Percentiles rank a stretch among this genome's conserved stretches.
phyloP scores from a whole-genome alignment of 148 eudicot genomes.

The Vaccinium vitisidaea region DNA sequence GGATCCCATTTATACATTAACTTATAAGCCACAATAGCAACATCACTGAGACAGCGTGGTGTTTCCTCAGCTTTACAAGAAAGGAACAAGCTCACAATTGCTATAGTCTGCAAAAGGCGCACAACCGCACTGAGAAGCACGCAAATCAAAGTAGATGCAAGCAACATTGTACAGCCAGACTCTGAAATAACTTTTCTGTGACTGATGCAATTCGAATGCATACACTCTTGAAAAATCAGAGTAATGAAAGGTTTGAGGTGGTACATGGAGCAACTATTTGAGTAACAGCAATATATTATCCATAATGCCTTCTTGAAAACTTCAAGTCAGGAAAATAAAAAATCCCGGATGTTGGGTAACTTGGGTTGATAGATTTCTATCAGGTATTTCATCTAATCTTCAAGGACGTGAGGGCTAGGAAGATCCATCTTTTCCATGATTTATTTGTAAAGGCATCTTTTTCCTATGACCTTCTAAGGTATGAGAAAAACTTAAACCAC shows the following conservation, averaged over 20 bases:
- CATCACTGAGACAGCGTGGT: slow-evolving; percentile 50
- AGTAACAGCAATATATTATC: not conserved
- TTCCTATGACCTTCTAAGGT: not conserved
- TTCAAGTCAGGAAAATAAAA: not conserved
- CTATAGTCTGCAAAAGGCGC: slow-evolving; percentile 50
- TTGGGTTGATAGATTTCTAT: not conserved
- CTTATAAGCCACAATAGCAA: slow-evolving; percentile 64
- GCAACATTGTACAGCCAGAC: not conserved
- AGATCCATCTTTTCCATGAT: not conserved
- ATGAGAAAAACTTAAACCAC: not conserved
- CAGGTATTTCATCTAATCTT: not conserved
- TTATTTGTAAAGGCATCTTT: not conserved
- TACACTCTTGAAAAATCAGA: not conserved
- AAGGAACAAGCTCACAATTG: slow-evolving; percentile 69
- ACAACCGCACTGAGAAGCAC: slow-evolving; percentile 8
- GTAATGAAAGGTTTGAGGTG: not conserved
- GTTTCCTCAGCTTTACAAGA: slow-evolving; percentile 75
- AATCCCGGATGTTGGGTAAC: not conserved
- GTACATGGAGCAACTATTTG: not conserved
- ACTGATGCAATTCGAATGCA: not conserved
- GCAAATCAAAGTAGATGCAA: slow-evolving; percentile 8
- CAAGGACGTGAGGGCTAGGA: not conserved
- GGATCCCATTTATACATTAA: slow-evolving; percentile 67
- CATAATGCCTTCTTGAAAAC: not conserved
- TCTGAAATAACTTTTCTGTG: not conserved